These are phyloP conservation scores for Kodamaea kaohsiungensis DNA, from an alignment of 805 yeast genomes.

Conservation along the genomic window DNA sequence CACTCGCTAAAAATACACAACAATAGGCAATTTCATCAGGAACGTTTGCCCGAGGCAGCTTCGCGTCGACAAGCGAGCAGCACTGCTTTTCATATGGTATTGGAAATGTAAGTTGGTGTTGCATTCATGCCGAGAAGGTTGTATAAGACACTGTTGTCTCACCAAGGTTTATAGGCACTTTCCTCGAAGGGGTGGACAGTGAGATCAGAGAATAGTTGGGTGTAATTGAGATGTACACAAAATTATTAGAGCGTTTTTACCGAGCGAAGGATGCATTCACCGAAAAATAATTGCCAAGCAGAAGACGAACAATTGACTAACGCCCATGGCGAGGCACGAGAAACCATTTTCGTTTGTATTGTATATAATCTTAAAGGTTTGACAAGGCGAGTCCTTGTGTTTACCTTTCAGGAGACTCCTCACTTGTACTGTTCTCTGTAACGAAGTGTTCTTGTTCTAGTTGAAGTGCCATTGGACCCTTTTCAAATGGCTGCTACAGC, in stretches of 20 bases:
- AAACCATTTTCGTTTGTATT: background rate
- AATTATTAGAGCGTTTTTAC: background rate
- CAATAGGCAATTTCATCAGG: background rate
- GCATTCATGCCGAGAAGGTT: too few relatives aligned
- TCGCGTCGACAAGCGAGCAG: background rate
- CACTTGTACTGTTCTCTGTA: too few relatives aligned
- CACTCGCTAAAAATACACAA: background rate
- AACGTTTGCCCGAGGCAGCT: background rate
- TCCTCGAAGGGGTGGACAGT: background rate
- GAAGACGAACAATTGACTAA: background rate
- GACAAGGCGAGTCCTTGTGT: background rate
- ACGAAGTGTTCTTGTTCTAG: too few relatives aligned
- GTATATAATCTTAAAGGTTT: background rate
- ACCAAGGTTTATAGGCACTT: background rate
- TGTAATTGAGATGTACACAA: background rate
- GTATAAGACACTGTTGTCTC: background rate
- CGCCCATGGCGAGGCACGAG: background rate
- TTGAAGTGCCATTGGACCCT: too few relatives aligned
- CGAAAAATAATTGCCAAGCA: background rate
- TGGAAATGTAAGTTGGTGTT: background rate
- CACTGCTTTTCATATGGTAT: background rate
- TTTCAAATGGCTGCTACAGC: too few relatives aligned
- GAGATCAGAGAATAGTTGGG: background rate
- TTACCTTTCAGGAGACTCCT: too few relatives aligned
- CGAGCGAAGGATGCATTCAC: background rate